A percentile compares a stretch with the other conserved stretches of the same genome.
phyloP scores from a whole-genome alignment of 192 early-diverging fungal species.

The Dimargaris cristalligena region DNA sequence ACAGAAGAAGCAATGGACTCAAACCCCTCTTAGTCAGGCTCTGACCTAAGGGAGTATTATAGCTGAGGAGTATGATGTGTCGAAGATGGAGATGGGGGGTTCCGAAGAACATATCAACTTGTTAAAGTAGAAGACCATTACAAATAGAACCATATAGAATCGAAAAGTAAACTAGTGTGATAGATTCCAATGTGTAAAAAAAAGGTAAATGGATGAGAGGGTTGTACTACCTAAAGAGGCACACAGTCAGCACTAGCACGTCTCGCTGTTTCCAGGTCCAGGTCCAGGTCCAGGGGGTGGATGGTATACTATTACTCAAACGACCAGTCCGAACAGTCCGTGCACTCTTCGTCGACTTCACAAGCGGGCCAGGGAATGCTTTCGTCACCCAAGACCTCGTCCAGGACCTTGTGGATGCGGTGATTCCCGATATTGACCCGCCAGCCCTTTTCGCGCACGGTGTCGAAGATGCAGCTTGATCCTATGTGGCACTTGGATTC shows the following conservation, averaged over 20 bases:
- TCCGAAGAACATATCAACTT: no score
- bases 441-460: constrained; percentile 42
- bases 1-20: no score
- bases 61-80: no score
- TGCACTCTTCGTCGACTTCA: constrained; percentile 18
- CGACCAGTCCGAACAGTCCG: constrained; percentile 27
- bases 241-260: neutral
- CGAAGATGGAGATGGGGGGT: no score
- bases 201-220: neutral
- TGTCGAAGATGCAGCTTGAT: constrained; percentile 45
- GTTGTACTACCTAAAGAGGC: neutral
- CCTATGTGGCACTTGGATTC: constrained; percentile 80
- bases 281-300: no score
- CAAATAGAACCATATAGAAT: neutral
- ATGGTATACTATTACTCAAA: constrained; percentile 13
- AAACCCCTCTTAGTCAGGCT: no score
- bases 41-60: no score
- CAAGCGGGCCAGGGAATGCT: constrained; percentile 23
- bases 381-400: constrained; percentile 29
- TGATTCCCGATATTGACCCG: constrained; percentile 61
- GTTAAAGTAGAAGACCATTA: neutral
- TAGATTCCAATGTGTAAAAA: neutral
- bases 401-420: constrained; percentile 60
- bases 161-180: neutral
- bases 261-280: neutral